Evolutionary conservation across 1,284 basidiomycete genomes (phyloP).

Genomic region (Cutaneotrichosporon mucoides): DNA sequence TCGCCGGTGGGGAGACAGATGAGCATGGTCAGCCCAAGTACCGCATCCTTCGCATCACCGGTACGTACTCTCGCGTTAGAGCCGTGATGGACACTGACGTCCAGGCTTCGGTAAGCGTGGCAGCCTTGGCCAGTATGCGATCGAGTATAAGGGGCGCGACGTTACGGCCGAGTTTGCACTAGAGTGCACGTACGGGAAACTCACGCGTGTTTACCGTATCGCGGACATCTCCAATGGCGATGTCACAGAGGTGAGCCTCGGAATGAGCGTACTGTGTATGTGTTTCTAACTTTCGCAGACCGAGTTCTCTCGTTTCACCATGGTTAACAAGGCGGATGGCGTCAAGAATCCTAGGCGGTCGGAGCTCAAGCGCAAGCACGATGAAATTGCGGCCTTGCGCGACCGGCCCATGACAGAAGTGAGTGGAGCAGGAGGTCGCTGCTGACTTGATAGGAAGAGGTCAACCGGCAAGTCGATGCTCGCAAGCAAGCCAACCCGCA

Average conservation of each 20-base stretch:
- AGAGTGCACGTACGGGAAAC: slow-evolving; percentile 66
- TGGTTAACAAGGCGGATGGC: slow-evolving; percentile 56
- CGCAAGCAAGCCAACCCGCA: slow-evolving; percentile 31
- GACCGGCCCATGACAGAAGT: slow-evolving; percentile 65
- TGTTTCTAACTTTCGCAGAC: slow-evolving; percentile 14
- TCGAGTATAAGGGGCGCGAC: slow-evolving; percentile 57
- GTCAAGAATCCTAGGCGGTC: slow-evolving; percentile 64
- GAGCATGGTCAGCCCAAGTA: slow-evolving; percentile 63
- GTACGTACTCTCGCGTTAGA: not conserved
- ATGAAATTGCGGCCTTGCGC: slow-evolving; percentile 59
- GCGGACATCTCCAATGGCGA: slow-evolving; percentile 73
- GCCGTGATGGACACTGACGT: no score
- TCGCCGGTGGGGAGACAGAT: slow-evolving; percentile 57
- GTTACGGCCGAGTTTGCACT: slow-evolving; percentile 58
- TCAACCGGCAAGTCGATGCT: slow-evolving; percentile 62
- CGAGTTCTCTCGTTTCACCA: slow-evolving; percentile 65
- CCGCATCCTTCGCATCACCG: slow-evolving; percentile 53
- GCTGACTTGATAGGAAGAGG: slow-evolving; percentile 49
- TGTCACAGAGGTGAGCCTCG: slow-evolving; percentile 56
- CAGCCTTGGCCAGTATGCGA: slow-evolving; percentile 58
- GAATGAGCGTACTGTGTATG: no score
- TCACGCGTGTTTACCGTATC: slow-evolving; percentile 60
- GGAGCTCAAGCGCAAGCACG: slow-evolving; percentile 61
- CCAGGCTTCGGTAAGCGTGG: slow-evolving; percentile 20
- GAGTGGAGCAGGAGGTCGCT: not conserved